Percentiles rank a stretch among this genome's conserved stretches.
These are phyloP conservation scores for Solanum chmielewskii DNA, from an alignment of 257 asterid genomes.

Conservation along the genomic window DNA sequence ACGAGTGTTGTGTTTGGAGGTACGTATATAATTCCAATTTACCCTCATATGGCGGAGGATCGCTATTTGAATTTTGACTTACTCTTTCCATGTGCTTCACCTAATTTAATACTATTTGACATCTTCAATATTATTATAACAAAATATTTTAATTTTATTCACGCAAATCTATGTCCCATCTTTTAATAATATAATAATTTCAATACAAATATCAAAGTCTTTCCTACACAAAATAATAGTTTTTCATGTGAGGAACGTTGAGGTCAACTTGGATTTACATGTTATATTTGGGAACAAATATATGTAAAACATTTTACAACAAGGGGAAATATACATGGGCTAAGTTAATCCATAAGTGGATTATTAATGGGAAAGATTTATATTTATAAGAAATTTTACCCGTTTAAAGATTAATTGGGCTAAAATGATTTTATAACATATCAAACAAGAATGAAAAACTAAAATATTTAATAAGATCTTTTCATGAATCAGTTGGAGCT, in stretches of 20 bases:
- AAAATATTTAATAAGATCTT: background rate
- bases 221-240: background rate
- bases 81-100: constrained; percentile 1
- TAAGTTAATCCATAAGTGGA: background rate
- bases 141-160: background rate
- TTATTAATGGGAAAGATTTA: background rate
- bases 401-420: background rate
- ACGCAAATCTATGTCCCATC: background rate
- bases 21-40: background rate
- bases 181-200: background rate
- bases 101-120: constrained; percentile 5
- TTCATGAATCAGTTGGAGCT: background rate
- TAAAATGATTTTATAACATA: background rate
- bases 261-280: background rate
- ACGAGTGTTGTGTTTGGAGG: background rate
- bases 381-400: background rate
- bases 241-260: background rate
- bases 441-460: background rate
- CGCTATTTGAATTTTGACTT: background rate
- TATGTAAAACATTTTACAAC: background rate
- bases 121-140: background rate
- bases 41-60: background rate
- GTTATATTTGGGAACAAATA: background rate
- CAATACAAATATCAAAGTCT: background rate
- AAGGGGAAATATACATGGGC: background rate